phyloP scores from a whole-genome alignment of 2,329 filamentous ascomycete genomes.

The Fusarium sp. region DNA sequence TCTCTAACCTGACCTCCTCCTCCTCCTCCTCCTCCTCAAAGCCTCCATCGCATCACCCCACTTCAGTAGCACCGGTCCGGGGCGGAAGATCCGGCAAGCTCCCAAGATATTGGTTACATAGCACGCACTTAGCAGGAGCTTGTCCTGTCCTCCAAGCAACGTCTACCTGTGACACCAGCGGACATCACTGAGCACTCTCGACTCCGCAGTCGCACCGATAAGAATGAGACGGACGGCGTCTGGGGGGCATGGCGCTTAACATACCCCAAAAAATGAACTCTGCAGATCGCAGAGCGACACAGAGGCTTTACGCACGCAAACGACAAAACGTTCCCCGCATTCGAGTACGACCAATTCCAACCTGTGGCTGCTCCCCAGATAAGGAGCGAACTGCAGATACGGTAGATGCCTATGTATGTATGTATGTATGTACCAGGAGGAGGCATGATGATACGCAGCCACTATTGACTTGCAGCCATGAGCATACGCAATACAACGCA shows the following conservation, averaged over 20 bases:
- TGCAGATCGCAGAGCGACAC: slow-evolving; percentile 22
- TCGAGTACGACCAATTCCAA: slow-evolving; percentile 25
- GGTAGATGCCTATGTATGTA: background rate
- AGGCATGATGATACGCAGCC: slow-evolving; percentile 10
- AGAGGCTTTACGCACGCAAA: too few relatives aligned
- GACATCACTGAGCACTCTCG: background rate
- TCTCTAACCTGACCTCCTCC: slow-evolving; percentile 1
- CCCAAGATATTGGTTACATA: slow-evolving; percentile 14
- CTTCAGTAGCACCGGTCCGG: slow-evolving; percentile 30
- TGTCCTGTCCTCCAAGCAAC: background rate
- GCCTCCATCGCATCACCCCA: slow-evolving; percentile 28
- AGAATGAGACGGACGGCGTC: slow-evolving; percentile 21
- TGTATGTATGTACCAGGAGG: slow-evolving; percentile 6
- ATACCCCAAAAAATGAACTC: background rate
- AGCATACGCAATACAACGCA: slow-evolving; percentile 24
- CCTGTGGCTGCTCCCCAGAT: slow-evolving; percentile 14
- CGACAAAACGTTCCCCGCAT: slow-evolving; percentile 23
- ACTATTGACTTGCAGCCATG: slow-evolving; percentile 23
- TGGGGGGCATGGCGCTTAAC: slow-evolving; percentile 20
- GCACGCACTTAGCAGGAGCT: background rate
- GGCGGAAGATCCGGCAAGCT: slow-evolving; percentile 40
- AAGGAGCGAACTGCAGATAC: slow-evolving; percentile 11
- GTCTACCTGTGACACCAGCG: background rate
- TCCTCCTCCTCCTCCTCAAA: slow-evolving; percentile 11
- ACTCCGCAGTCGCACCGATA: slow-evolving; percentile 18